phyloP scores from a whole-genome alignment of 2,329 filamentous ascomycete species.

The Stachybotrys elegans region DNA sequence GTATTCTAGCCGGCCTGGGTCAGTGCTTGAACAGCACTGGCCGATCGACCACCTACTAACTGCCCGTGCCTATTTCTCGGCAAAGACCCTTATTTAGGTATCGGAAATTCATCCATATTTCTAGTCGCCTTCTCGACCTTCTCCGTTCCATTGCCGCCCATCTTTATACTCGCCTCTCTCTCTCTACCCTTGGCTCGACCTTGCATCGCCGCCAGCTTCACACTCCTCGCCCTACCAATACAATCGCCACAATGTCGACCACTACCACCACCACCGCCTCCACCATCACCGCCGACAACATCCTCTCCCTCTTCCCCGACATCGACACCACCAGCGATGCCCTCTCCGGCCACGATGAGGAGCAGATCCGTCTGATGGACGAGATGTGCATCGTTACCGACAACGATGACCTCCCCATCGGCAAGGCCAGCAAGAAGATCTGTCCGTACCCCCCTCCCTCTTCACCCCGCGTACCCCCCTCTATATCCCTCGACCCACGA shows the following conservation, averaged over 20 bases:
- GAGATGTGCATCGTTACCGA: slow-evolving; percentile 97
- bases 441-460: slow-evolving; percentile 54
- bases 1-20: too few species aligned
- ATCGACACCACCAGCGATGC: slow-evolving; percentile 66
- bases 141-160: too few species aligned
- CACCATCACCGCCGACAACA: slow-evolving; percentile 77
- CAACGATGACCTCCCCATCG: slow-evolving; percentile 86
- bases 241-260: slow-evolving; percentile 24
- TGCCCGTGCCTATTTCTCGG: not conserved
- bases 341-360: slow-evolving; percentile 88
- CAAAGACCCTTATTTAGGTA: not conserved
- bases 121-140: too few species aligned
- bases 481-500: not conserved
- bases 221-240: slow-evolving; percentile 1
- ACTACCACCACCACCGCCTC: slow-evolving; percentile 39
- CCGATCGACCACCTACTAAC: too few species aligned
- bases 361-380: slow-evolving; percentile 97
- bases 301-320: slow-evolving; percentile 85
- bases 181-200: too few species aligned
- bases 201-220: not conserved
- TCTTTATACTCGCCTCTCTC: slow-evolving; percentile 3
- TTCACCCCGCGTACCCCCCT: not conserved
- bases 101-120: too few species aligned
- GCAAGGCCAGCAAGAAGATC: slow-evolving; percentile 95
- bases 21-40: too few species aligned